phyloP scores from a whole-genome alignment of 2,329 filamentous ascomycete species.

The Chrysosphaeria jannelii region DNA sequence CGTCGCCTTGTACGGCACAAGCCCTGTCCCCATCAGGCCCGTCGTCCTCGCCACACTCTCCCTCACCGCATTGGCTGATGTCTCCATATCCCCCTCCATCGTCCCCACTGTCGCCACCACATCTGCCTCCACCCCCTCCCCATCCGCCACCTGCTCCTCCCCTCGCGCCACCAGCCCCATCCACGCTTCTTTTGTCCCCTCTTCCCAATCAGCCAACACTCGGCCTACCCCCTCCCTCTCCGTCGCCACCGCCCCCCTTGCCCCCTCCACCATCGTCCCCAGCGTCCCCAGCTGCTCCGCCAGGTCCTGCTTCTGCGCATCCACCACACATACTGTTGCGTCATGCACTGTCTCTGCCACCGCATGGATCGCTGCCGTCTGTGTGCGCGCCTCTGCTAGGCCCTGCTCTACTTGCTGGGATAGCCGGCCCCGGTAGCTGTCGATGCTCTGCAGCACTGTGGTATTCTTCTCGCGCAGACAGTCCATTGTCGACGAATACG shows the following conservation, averaged over 20 bases:
- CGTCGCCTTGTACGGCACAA: conserved; percentile 61
- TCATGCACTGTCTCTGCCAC: conserved; percentile 70
- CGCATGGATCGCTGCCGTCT: conserved; percentile 56
- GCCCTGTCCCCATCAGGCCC: conserved; percentile 27
- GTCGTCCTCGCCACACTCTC: too few species aligned
- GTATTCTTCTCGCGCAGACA: conserved; percentile 41
- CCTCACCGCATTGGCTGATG: too few species aligned
- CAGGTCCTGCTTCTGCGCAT: conserved; percentile 66
- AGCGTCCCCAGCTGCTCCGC: conserved; percentile 68
- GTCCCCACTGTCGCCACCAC: conserved; percentile 5
- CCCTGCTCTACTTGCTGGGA: conserved; percentile 65
- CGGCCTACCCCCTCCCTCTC: conserved; percentile 45
- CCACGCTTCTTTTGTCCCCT: conserved; percentile 35
- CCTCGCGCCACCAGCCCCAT: conserved; percentile 32
- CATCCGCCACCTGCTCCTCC: conserved; percentile 25
- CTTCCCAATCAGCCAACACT: conserved; percentile 38
- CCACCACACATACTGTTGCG: conserved; percentile 69
- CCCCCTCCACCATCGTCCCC: conserved; percentile 31
- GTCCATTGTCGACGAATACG: conserved; percentile 43
- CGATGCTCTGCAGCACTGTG: conserved; percentile 37
- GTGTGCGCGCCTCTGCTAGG: conserved; percentile 48
- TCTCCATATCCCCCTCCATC: neutral
- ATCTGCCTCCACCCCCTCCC: conserved; percentile 28
- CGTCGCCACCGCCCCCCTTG: conserved; percentile 32
- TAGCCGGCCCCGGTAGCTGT: conserved; percentile 43